Percentiles rank a stretch among this genome's conserved stretches.
Conservation (phyloP, 192 early-diverging fungal species). For the Jimgerdemannia lactiflua region DNA sequence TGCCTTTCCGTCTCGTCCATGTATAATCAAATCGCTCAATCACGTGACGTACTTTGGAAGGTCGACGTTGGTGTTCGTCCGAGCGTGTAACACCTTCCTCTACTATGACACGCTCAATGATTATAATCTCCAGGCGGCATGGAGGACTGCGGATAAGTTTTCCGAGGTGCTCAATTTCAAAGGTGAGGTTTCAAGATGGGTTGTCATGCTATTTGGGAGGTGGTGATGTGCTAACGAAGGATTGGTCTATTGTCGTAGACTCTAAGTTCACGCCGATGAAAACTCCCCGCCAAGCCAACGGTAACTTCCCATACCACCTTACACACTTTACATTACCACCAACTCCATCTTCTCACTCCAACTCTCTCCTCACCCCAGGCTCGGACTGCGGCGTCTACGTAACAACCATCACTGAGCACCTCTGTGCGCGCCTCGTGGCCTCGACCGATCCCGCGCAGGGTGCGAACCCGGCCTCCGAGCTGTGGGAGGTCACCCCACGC, state of each 20-base stretch:
- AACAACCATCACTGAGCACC: not conserved
- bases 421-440: not conserved
- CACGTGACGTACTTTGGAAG: not conserved
- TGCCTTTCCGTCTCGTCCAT: not conserved
- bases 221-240: not conserved
- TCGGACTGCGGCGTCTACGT: not conserved
- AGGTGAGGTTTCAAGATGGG: not conserved
- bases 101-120: not conserved
- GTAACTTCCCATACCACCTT: not conserved
- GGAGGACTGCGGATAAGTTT: not conserved
- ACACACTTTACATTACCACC: not conserved
- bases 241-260: not conserved
- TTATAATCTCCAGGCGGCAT: not conserved
- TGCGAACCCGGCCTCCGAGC: not conserved
- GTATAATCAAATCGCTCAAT: not conserved
- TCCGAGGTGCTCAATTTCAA: not conserved
- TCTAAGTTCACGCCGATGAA: not conserved
- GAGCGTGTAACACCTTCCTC: not conserved
- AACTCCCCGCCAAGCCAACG: not conserved
- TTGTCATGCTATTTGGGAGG: not conserved
- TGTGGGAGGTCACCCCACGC: not conserved
- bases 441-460: not conserved
- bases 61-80: not conserved
- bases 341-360: not conserved
- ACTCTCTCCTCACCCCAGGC: not conserved